Base-by-base conservation (phyloP, 2,329 filamentous ascomycete species). In the Penicillium sp. region DNA sequence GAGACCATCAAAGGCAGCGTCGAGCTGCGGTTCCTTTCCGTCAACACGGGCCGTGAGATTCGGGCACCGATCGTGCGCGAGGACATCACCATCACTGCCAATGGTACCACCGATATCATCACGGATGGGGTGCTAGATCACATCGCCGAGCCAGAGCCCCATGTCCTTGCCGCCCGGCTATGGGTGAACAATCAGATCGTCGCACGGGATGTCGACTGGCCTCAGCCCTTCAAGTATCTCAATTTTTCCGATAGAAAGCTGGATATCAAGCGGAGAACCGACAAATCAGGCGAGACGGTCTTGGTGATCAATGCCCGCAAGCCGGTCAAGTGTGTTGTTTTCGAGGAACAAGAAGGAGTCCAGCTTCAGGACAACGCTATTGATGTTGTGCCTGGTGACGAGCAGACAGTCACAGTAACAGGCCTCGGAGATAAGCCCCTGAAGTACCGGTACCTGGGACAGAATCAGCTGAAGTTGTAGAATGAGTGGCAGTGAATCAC, bases 301-400 rank as follows among this genome's bases (percentile, higher is more conserved):
- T 34, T 58, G n/a, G 58, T 67, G 27, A 70, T 82, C 55, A 75
- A 62, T 55, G 73, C 76, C 5, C 60, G 68, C 39, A 77, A 75
- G 63, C 79, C 80, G 2, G 79, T 80, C 2, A 83, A 82, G 56
- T 79, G 80, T 11, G 64, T 82, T n/a, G 80, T 82, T 3, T 81
- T 82, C 55, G 80, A 82, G 62, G 80, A 82, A 59, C 65, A 77
- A 44, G 74, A 79, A 45, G 78, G 77, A 10, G 73, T 81, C 35
- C 69, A 74, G 11, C 64, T 81, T 16, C 72, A 76, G 43, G 79
- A 82, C 61, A 81, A 77, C 59, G 79, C 77, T 8, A 72, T 83
- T 45, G 80, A 82, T 59, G 63, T 82, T 50, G 75, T 80, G 5
- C 80, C 80, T n/a, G 79, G 79, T 6, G 80, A 82, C 59, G 76